These are phyloP conservation scores for Clavariopsis aquatica DNA, from an alignment of 495 filamentous ascomycete genomes.

Conservation along the genomic window DNA sequence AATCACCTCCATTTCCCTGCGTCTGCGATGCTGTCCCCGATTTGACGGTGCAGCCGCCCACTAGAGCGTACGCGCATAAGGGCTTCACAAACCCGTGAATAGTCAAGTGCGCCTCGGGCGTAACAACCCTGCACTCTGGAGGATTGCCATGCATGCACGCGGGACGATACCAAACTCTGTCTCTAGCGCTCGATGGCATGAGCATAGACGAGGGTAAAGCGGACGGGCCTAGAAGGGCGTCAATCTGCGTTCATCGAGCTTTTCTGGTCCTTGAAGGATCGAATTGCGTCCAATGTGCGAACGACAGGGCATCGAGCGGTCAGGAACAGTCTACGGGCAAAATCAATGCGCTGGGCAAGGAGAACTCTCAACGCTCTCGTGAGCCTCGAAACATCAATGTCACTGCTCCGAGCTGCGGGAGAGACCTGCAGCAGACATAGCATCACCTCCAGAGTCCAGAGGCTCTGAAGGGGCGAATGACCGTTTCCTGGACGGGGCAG, in stretches of 20 bases:
- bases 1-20: not conserved
- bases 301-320: not conserved
- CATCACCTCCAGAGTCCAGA: slow-evolving; percentile 9
- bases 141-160: slow-evolving; percentile 21
- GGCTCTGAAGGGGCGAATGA: not conserved
- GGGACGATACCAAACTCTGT: slow-evolving; percentile 12
- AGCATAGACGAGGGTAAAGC: slow-evolving; percentile 6
- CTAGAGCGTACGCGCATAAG: not conserved
- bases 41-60: not conserved
- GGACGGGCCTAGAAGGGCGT: not conserved
- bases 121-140: slow-evolving; percentile 21
- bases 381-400: not conserved
- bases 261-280: not conserved
- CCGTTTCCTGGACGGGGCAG: too few species aligned
- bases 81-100: not conserved
- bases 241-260: not conserved
- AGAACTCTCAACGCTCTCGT: not conserved
- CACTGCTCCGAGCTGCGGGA: not conserved
- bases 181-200: slow-evolving; percentile 1
- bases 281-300: not conserved
- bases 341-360: not conserved
- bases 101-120: slow-evolving; percentile 10
- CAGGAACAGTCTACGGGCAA: not conserved
- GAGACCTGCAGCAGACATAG: slow-evolving; percentile 17
- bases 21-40: not conserved